Evolutionary conservation across 177 flowering plant genomes (phyloP), one percentile per base, ranked within the genome.

Genomic region (Vitis hybrid): DNA sequence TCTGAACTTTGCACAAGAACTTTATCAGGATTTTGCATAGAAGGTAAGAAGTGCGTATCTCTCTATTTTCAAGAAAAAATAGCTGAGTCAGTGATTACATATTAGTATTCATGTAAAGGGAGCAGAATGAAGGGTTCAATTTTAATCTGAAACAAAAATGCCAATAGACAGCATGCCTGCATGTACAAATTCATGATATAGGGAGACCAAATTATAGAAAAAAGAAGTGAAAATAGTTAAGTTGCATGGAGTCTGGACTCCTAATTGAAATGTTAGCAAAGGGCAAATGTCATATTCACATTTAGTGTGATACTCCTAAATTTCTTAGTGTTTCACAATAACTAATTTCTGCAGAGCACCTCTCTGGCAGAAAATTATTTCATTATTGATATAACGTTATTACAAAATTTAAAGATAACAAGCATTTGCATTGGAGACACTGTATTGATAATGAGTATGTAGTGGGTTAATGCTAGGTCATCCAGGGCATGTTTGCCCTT

Each of bases 1-100:
- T 82, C 82, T 60, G 86, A 81, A 72, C 75, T 80, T 72, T 76
- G 82, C 1, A 80, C 78, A 56, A 82, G 77, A 71, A 71, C 64
- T 60, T 84, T 81, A 76, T 83, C 83, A 64, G 81, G 79, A 55
- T 78, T 78, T 50, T 19, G 75, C 19, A 51, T 66, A 39, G 79
- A 72, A 74, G 74, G 64, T 51, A 65, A 55, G 50, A 66, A 10
- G 6, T 49, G 64, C 15, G 68, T 60, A 51, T 81, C 74, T 65
- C 52, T 72, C 86, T 85, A 91, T 63, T 75, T 71, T 55, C 75
- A 79, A 69, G 22, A 26, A 74, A 51, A 20, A 70, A 22, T 45
- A 31, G 20, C 58, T 22, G 56, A 39, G 53, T 57, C 15, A 70
- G 63, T 69, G 20, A 33, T 31, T 66, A 12, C 56, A 20, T 45